phyloP scores from a whole-genome alignment of 2,329 filamentous ascomycete genomes.

The Penicillium hordei region DNA sequence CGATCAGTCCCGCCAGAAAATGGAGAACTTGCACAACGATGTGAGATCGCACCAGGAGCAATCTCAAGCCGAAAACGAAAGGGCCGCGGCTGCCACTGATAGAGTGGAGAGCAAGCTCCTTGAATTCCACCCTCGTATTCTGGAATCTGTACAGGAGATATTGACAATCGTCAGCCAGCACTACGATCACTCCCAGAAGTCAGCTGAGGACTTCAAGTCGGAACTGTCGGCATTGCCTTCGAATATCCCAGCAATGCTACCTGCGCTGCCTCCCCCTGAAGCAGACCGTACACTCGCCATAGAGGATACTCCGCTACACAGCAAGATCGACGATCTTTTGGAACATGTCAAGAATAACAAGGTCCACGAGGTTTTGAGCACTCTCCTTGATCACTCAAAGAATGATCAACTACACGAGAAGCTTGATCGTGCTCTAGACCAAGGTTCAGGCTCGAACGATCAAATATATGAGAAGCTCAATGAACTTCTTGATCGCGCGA shows the following conservation, averaged over 20 bases:
- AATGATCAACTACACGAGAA: constrained; percentile 60
- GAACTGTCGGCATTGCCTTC: constrained; percentile 51
- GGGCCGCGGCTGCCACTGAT: constrained; percentile 70
- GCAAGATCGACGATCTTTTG: constrained; percentile 56
- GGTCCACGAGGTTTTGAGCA: constrained; percentile 60
- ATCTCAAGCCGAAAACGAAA: constrained; percentile 76
- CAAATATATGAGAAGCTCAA: constrained; percentile 61
- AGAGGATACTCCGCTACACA: constrained; percentile 63
- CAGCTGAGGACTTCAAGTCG: constrained; percentile 61
- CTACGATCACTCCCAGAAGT: constrained; percentile 79
- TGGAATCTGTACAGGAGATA: constrained; percentile 84
- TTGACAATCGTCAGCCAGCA: constrained; percentile 78
- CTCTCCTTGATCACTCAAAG: constrained; percentile 49
- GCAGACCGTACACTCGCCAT: constrained; percentile 28
- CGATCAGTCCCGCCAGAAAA: constrained; percentile 71
- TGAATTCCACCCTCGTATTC: constrained; percentile 84
- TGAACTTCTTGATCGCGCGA: constrained; percentile 38
- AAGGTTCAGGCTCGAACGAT: constrained; percentile 31
- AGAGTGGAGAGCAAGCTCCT: constrained; percentile 74
- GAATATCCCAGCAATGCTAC: constrained; percentile 58
- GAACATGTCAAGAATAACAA: constrained; percentile 48
- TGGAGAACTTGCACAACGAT: constrained; percentile 71
- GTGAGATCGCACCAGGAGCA: constrained; percentile 76
- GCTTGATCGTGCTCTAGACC: constrained; percentile 49
- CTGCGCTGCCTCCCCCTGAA: constrained; percentile 47